Base-by-base conservation (phyloP, 164 flowering plant species). In the Buxus sempervirens region DNA sequence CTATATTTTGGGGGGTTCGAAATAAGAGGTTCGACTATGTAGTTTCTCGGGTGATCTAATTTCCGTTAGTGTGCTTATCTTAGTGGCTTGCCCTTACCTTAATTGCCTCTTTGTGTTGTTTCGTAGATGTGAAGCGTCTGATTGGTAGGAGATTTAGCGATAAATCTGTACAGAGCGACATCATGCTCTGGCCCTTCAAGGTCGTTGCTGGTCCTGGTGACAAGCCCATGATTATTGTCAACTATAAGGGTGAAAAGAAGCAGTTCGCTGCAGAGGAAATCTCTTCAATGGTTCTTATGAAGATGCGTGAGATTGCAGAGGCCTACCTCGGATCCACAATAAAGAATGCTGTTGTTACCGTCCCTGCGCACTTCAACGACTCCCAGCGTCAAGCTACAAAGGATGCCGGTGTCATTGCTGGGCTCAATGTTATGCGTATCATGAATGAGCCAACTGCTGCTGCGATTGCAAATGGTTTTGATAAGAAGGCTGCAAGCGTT, bases 161-260 rank as follows among this genome's bases (percentile, higher is more conserved):
- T 26, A 26, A 85, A 0, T 71, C 82, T 0, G 86, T 86, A 8
- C 88, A 86, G 65, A 49, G 55, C 16, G 90, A 86, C 68, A 80
- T 80, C 32, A 82, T 77, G 73, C 76, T 73, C 8, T 86, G 88
- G 90, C 88, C 90, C 1, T 86, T 86, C 59, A 86, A 82, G 84
- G 85, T 86, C 28, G 73, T 75, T 32, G 15, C 82, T 6, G 85
- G 85, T 4, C 74, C 83, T 1, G 85, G 75, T 0, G 88, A 82
- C 55, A 83, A 83, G 82, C 89, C 89, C 0, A 77, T 83, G 85
- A 85, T 85, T 25, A 78, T 72, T 0, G 87, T 86, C 16, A 70
- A 62, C 32, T 76, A 84, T 82, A 83, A 84, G 66, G 84, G 84
- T 0, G 85, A 79, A 25, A 81, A 79, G 64, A 82, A 79, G 60